These are phyloP conservation scores for Apophysomyces elegans DNA, from an alignment of 371 early-diverging fungal genomes.

Conservation along the genomic window DNA sequence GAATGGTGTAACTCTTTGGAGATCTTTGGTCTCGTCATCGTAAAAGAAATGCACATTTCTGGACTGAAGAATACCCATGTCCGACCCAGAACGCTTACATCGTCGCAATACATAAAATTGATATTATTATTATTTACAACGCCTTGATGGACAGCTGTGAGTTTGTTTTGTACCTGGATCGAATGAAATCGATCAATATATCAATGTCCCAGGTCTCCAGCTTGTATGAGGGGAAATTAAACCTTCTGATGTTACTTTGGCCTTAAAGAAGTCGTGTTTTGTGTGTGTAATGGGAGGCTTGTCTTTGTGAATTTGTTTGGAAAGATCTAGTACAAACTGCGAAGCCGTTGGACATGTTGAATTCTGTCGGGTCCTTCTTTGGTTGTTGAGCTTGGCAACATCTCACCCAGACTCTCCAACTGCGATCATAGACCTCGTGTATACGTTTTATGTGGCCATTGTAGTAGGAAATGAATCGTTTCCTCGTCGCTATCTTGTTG, in stretches of 20 bases:
- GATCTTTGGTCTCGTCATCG: not conserved
- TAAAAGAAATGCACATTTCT: constrained; percentile 15
- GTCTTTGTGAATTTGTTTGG: not conserved
- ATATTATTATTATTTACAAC: constrained; percentile 23
- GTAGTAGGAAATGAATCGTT: not conserved
- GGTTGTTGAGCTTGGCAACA: constrained; percentile 2
- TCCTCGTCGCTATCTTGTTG: too few species aligned
- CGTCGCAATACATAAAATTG: constrained; percentile 16
- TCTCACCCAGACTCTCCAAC: constrained; percentile 16
- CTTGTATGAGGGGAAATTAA: not conserved
- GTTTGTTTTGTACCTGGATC: not conserved
- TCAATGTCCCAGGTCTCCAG: not conserved
- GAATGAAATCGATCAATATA: not conserved
- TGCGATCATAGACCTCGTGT: constrained; percentile 18
- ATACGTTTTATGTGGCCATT: constrained; percentile 1
- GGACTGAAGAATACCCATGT: constrained; percentile 23
- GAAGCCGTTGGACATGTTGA: not conserved
- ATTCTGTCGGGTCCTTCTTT: not conserved
- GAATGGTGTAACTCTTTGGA: not conserved
- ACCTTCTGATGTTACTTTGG: not conserved
- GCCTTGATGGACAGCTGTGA: not conserved
- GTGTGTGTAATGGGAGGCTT: not conserved
- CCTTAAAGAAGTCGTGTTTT: not conserved
- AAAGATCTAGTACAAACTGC: not conserved
- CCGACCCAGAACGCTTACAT: constrained; percentile 29